Evolutionary conservation across 192 early-diverging fungal species (phyloP).

Genomic region (Podila clonocystis): DNA sequence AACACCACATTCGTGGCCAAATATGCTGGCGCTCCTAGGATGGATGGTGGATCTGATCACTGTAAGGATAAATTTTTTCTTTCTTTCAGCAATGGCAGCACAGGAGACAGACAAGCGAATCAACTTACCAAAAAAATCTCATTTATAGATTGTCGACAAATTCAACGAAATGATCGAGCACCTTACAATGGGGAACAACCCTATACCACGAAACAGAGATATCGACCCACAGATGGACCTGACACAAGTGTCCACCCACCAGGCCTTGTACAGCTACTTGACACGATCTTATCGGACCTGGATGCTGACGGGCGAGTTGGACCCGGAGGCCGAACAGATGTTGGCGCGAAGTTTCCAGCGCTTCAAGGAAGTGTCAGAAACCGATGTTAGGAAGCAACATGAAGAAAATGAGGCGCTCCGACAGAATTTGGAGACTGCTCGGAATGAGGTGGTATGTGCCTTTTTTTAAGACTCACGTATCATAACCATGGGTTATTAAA

Average conservation of each 20-base stretch:
- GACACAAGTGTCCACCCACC: conserved; percentile 51
- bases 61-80: conserved; percentile 31
- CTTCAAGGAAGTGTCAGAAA: conserved; percentile 56
- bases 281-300: conserved; percentile 62
- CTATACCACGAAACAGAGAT: conserved; percentile 14
- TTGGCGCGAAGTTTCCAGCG: conserved; percentile 57
- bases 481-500: background rate
- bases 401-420: conserved; percentile 50
- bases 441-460: conserved; percentile 47
- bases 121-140: background rate
- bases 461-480: background rate
- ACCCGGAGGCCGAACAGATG: conserved; percentile 60
- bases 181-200: background rate
- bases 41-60: conserved; percentile 80
- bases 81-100: background rate
- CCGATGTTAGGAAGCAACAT: conserved; percentile 52
- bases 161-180: conserved; percentile 17
- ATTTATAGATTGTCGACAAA: conserved; percentile 31
- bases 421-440: conserved; percentile 49
- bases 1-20: conserved; percentile 74
- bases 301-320: conserved; percentile 63
- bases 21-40: conserved; percentile 68
- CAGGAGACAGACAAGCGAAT: too few relatives aligned
- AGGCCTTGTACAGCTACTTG: conserved; percentile 68
- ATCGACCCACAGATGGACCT: conserved; percentile 40